A percentile compares a stretch with the other conserved stretches of the same genome.
Conservation (phyloP, 2,329 filamentous ascomycete genomes). For the Lojkania enalia region DNA sequence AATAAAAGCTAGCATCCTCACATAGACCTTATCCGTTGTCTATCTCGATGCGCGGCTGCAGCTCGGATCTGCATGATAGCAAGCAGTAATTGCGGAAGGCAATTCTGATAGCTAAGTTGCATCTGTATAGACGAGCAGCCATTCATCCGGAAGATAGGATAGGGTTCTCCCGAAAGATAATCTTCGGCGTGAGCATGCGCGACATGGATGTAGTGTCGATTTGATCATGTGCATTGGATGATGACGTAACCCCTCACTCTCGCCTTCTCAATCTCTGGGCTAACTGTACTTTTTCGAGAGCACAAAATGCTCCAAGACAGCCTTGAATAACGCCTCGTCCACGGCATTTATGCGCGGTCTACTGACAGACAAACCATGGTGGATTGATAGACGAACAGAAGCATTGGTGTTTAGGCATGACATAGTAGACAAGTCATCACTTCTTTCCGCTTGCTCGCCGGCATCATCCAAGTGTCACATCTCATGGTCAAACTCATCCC, state of each 20-base stretch:
- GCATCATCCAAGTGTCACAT: slow-evolving; percentile 17
- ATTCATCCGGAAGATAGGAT: no score
- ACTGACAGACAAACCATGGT: neutral
- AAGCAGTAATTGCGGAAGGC: no score
- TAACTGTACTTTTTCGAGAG: neutral
- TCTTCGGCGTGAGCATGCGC: no score
- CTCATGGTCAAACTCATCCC: slow-evolving; percentile 2
- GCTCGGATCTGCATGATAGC: no score
- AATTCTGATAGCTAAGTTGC: no score
- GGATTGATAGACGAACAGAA: neutral
- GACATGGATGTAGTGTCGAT: no score
- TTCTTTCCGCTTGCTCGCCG: slow-evolving; percentile 4
- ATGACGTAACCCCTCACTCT: slow-evolving; percentile 1
- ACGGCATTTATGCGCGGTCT: slow-evolving; percentile 5
- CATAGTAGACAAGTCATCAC: slow-evolving; percentile 5
- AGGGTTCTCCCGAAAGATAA: no score
- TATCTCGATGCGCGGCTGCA: no score
- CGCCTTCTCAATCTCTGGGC: neutral
- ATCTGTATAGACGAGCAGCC: no score
- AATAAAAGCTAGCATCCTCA: no score
- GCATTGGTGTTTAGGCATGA: neutral
- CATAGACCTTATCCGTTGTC: no score
- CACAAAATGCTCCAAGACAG: neutral
- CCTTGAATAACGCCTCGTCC: slow-evolving; percentile 7
- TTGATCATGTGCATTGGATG: no score